phyloP scores from a whole-genome alignment of 2,329 filamentous ascomycete species.

The Orbilia ellipsospora region DNA sequence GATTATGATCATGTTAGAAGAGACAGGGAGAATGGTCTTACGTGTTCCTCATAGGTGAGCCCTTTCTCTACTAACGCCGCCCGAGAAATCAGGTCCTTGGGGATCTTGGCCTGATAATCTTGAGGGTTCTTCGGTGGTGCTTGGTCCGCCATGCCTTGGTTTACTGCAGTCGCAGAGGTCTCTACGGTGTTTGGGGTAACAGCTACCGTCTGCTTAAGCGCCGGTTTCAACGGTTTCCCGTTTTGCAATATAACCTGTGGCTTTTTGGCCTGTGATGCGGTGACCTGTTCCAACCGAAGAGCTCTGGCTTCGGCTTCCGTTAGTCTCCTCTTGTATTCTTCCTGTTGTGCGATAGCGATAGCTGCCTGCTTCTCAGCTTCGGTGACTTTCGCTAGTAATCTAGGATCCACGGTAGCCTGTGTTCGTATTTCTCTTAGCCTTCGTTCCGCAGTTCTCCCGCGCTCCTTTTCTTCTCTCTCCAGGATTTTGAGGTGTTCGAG shows the following conservation, averaged over 20 bases:
- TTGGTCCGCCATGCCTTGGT: constrained; percentile 53
- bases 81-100: constrained; percentile 51
- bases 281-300: constrained; percentile 40
- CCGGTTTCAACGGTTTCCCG: constrained; percentile 51
- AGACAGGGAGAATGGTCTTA: constrained; percentile 18
- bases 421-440: constrained; percentile 55
- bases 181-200: constrained; percentile 38
- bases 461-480: constrained; percentile 49
- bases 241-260: constrained; percentile 53
- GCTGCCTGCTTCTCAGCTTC: constrained; percentile 55
- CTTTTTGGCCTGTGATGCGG: constrained; percentile 36
- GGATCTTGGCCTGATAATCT: constrained; percentile 55
- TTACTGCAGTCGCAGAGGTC: constrained; percentile 38
- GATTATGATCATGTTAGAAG: not conserved
- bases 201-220: constrained; percentile 52
- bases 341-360: constrained; percentile 52
- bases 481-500: constrained; percentile 47
- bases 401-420: constrained; percentile 54
- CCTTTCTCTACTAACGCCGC: constrained; percentile 53
- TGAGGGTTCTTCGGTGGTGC: constrained; percentile 53
- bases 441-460: constrained; percentile 53
- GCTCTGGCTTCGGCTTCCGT: constrained; percentile 49
- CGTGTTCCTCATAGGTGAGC: constrained; percentile 52
- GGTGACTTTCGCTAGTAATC: constrained; percentile 48
- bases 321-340: constrained; percentile 50